Evolutionary conservation across 169 alveolate genomes (phyloP).

Genomic region (Plasmodium reichenowi): DNA sequence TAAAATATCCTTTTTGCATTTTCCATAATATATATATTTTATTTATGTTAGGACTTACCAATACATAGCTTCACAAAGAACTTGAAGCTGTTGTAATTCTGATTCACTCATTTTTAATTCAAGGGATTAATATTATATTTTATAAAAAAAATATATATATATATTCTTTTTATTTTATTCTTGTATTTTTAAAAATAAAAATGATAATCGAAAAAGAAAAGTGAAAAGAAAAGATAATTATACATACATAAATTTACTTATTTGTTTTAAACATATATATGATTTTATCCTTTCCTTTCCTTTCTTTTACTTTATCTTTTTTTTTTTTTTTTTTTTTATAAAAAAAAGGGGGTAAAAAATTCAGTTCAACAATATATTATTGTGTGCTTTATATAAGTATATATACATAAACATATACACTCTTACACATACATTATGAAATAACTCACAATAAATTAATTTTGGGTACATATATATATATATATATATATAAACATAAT

Average conservation of each 20-base stretch:
- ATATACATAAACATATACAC: not conserved
- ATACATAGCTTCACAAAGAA: conserved; percentile 90
- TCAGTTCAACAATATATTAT: too few relatives aligned
- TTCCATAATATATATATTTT: not conserved
- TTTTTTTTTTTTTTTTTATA: too few relatives aligned
- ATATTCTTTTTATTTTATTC: too few relatives aligned
- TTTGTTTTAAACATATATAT: too few relatives aligned
- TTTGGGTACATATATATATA: too few relatives aligned
- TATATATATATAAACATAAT: too few relatives aligned
- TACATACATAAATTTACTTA: too few relatives aligned
- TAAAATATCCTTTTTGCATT: not conserved
- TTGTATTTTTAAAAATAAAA: too few relatives aligned
- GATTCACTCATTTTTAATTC: conserved; percentile 72
- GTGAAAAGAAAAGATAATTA: not conserved
- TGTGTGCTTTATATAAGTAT: not conserved
- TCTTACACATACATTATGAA: not conserved
- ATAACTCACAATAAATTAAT: too few relatives aligned
- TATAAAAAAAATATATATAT: not conserved
- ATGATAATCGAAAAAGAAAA: not conserved
- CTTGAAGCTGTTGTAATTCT: conserved; percentile 90
- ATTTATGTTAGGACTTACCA: conserved; percentile 48
- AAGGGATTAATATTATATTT: not conserved
- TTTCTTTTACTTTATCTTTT: too few relatives aligned
- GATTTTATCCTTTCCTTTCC: too few relatives aligned
- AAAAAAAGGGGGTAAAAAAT: too few relatives aligned